Conservation (phyloP, 495 filamentous ascomycete species). For the Podospora comata region DNA sequence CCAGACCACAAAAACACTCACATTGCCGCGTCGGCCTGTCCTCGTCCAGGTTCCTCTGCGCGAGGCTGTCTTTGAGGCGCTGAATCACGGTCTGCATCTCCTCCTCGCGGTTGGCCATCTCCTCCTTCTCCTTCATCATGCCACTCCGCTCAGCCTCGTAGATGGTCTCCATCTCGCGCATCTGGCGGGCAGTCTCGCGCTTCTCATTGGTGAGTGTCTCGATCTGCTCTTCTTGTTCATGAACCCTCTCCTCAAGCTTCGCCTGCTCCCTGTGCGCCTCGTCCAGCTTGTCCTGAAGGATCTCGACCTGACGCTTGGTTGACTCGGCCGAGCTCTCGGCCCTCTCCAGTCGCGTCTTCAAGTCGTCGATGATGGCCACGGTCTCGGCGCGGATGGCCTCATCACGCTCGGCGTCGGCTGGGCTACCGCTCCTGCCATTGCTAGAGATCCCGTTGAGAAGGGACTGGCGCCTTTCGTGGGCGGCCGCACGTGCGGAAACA, state of each 20-base stretch:
- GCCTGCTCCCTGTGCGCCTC: constrained; percentile 79
- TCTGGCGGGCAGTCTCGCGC: constrained; percentile 71
- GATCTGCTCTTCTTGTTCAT: constrained; percentile 77
- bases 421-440: constrained; percentile 48
- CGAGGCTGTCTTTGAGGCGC: constrained; percentile 80
- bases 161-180: constrained; percentile 81
- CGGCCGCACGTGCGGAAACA: constrained; percentile 65
- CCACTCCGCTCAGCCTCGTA: constrained; percentile 86
- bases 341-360: constrained; percentile 75
- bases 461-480: constrained; percentile 58
- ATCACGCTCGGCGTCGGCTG: constrained; percentile 51
- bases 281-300: constrained; percentile 81
- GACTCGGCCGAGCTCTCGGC: constrained; percentile 77
- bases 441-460: constrained; percentile 56
- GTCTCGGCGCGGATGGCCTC: constrained; percentile 61
- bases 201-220: constrained; percentile 77
- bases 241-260: constrained; percentile 77
- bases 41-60: constrained; percentile 67
- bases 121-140: constrained; percentile 86
- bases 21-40: constrained; percentile 65
- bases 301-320: constrained; percentile 76
- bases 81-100: constrained; percentile 86
- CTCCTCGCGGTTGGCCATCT: constrained; percentile 76
- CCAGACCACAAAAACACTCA: constrained; percentile 42
- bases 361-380: constrained; percentile 76